Evolutionary conservation across 129 eudicot species (phyloP).

Genomic region (Calendula officinalis): DNA sequence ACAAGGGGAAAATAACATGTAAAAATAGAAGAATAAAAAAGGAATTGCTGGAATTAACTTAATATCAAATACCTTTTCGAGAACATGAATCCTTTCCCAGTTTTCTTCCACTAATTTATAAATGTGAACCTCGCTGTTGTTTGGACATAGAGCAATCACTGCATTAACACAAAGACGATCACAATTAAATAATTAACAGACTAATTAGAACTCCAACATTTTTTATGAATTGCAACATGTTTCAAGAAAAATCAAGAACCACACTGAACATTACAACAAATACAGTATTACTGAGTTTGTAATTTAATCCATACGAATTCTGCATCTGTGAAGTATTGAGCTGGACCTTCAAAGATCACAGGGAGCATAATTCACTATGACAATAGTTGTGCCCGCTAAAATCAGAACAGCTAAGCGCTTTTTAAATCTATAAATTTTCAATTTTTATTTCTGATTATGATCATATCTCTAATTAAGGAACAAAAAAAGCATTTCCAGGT

Average conservation of each 20-base stretch:
- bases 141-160: slow-evolving; percentile 98
- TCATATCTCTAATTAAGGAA: slow-evolving; percentile 15
- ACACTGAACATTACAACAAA: no score
- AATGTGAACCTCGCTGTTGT: slow-evolving; percentile 86
- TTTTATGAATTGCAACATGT: no score
- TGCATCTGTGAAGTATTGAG: no score
- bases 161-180: slow-evolving; percentile 19
- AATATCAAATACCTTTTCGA: slow-evolving; percentile 69
- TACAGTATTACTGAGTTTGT: no score
- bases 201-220: no score
- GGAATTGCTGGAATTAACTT: background rate
- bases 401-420: background rate
- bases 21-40: background rate
- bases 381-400: no score
- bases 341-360: no score
- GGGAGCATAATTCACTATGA: no score
- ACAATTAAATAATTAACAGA: slow-evolving; percentile 1
- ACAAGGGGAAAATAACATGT: background rate
- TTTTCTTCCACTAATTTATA: slow-evolving; percentile 58
- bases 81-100: slow-evolving; percentile 93
- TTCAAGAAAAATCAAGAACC: no score
- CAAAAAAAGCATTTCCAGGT: slow-evolving; percentile 15
- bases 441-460: background rate
- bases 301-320: no score
- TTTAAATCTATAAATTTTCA: background rate